These are phyloP conservation scores for Rusavskia elegans DNA, from an alignment of 495 filamentous ascomycete genomes.

Conservation along the genomic window DNA sequence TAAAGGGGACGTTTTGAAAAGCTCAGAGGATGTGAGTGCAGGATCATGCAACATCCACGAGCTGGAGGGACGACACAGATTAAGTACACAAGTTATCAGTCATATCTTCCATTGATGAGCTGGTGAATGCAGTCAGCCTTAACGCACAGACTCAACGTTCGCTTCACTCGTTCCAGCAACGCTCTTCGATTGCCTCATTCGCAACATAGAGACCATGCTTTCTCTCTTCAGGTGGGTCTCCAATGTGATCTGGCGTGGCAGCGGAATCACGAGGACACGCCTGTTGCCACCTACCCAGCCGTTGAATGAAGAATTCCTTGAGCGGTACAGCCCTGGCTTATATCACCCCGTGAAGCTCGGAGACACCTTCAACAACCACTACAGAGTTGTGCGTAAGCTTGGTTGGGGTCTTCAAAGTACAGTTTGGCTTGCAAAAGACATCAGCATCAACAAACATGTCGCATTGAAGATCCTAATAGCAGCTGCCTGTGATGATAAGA, in stretches of 20 bases:
- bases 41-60: too few relatives aligned
- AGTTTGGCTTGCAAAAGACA: constrained; percentile 50
- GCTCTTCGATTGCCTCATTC: too few relatives aligned
- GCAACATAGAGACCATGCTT: too few relatives aligned
- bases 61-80: too few relatives aligned
- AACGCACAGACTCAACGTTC: too few relatives aligned
- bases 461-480: constrained; percentile 54
- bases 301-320: constrained; percentile 52
- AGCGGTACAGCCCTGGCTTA: constrained; percentile 64
- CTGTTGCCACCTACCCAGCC: neutral
- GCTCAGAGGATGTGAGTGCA: too few relatives aligned
- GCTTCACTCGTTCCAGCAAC: too few relatives aligned
- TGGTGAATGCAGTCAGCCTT: too few relatives aligned
- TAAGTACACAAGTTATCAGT: too few relatives aligned
- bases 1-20: too few relatives aligned
- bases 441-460: constrained; percentile 27
- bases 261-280: neutral
- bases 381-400: constrained; percentile 70
- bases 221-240: too few relatives aligned
- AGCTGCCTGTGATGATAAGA: neutral
- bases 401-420: constrained; percentile 89
- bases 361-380: constrained; percentile 72
- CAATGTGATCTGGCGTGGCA: neutral
- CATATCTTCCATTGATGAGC: too few relatives aligned
- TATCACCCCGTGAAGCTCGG: constrained; percentile 73